Evolutionary conservation across 768 basidiomycete genomes (phyloP), one percentile per base, ranked within the genome.

Genomic region (Boletus huronensis): DNA sequence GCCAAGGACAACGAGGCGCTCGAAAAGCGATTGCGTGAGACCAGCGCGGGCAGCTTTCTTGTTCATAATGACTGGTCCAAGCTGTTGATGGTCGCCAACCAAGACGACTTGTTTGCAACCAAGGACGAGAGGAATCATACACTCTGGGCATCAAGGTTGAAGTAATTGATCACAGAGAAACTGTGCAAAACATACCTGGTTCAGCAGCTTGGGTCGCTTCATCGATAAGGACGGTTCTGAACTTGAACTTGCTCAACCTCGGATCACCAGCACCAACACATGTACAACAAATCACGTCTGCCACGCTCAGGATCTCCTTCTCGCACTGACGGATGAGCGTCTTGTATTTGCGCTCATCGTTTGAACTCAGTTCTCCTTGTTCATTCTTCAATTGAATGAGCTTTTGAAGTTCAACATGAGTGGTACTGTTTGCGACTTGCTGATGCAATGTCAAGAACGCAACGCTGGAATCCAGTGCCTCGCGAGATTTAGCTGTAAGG

Each of bases 11-110:
- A 99, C 94, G 44, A 99, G 87, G 42, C 97, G 89, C 70, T 99
- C 97, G 63, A 99, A 99, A 19, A 99, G 85, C 0, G 97, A 99
- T 67, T 98, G 97, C 0, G 95, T 98, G 36, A 99, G 82, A 19
- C 97, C 97, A 5, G 97, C 97, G n/a, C 94, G 90, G 2, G 97
- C 96, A 0, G 97, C 97, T 68, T 99, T 98, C 83, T 99, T 99
- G 82, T 98, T 99, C 97, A 99, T 98, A 70, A 99, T 98, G 64
- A 98, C 97, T 7, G 97, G 97, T 1, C 97, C 97, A 47, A 98
- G 86, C 80, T 98, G 97, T 60, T 75, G 92, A 70, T 97, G 91
- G 74, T 98, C 96, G 50, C 97, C 97, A 51, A 99, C 97, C 38
- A 99, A 83, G 26, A 99, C 97, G 52, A 93, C 93, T 66, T 99